phyloP scores from a whole-genome alignment of 2,329 filamentous ascomycete species.

The Zymoseptoria passerinii region DNA sequence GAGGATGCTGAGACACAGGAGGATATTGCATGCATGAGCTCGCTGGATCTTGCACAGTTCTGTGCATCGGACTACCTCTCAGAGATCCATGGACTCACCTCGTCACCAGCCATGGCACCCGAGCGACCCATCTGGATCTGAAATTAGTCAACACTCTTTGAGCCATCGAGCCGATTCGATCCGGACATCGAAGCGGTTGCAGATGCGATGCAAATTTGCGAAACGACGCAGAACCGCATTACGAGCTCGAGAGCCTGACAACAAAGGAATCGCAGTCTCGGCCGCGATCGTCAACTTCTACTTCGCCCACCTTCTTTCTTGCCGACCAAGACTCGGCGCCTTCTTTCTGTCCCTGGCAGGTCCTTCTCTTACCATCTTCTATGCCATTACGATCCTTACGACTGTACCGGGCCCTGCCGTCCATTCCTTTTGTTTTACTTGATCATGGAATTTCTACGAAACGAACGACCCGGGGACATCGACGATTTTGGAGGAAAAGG shows the following conservation, averaged over 20 bases:
- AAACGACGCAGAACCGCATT: background rate
- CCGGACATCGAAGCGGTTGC: slow-evolving; percentile 22
- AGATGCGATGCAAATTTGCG: slow-evolving; percentile 16
- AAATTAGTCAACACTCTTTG: background rate
- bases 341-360: slow-evolving; percentile 19
- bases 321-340: background rate
- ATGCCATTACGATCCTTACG: slow-evolving; percentile 13
- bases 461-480: background rate
- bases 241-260: background rate
- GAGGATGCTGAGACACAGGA: slow-evolving; percentile 60
- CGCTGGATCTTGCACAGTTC: slow-evolving; percentile 64
- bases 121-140: slow-evolving; percentile 24
- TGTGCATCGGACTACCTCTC: slow-evolving; percentile 73
- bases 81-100: slow-evolving; percentile 60
- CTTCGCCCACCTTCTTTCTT: background rate
- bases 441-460: slow-evolving; percentile 13
- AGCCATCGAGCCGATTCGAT: slow-evolving; percentile 24
- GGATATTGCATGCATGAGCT: slow-evolving; percentile 61
- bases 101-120: slow-evolving; percentile 33
- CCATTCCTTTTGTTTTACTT: slow-evolving; percentile 18
- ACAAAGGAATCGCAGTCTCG: slow-evolving; percentile 2
- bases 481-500: background rate
- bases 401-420: slow-evolving; percentile 21
- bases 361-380: slow-evolving; percentile 3
- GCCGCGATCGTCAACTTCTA: background rate